A percentile compares a stretch with the other conserved stretches of the same genome.
These are phyloP conservation scores for Mollisia scopiformis DNA, from an alignment of 2,329 filamentous ascomycete species.

Conservation along the genomic window DNA sequence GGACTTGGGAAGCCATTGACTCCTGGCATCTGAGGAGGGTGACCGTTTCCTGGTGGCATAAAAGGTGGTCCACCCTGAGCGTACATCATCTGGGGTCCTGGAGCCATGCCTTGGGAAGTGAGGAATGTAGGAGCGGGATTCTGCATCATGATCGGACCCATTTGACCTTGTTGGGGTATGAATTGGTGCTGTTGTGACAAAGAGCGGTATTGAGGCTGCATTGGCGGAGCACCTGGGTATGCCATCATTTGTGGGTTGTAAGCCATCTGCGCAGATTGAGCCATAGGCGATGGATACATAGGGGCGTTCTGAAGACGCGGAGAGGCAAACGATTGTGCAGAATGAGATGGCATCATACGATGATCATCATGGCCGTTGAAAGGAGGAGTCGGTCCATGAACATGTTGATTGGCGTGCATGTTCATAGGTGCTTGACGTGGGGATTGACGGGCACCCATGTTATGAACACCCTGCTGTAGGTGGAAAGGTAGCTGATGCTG, in stretches of 20 bases:
- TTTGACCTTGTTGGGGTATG: slow-evolving; percentile 70
- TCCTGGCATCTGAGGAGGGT: slow-evolving; percentile 63
- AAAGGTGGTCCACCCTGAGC: slow-evolving; percentile 69
- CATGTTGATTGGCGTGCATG: slow-evolving; percentile 74
- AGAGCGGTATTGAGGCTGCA: slow-evolving; percentile 67
- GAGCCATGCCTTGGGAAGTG: slow-evolving; percentile 72
- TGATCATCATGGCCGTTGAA: slow-evolving; percentile 78
- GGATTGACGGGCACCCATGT: slow-evolving; percentile 51
- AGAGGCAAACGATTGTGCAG: slow-evolving; percentile 82
- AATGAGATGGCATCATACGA: slow-evolving; percentile 86
- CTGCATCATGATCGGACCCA: slow-evolving; percentile 86
- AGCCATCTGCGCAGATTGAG: slow-evolving; percentile 68
- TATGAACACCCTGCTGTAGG: slow-evolving; percentile 73
- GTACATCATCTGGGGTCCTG: slow-evolving; percentile 83
- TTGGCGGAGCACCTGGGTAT: slow-evolving; percentile 70
- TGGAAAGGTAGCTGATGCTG: slow-evolving; percentile 85
- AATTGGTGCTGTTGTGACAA: slow-evolving; percentile 75
- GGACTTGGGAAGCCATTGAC: slow-evolving; percentile 87
- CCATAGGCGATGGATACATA: slow-evolving; percentile 74
- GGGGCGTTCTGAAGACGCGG: slow-evolving; percentile 74
- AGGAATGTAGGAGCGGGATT: slow-evolving; percentile 72
- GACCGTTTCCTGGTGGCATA: slow-evolving; percentile 60
- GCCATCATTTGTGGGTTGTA: slow-evolving; percentile 74
- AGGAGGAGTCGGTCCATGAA: slow-evolving; percentile 63
- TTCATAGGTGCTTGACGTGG: slow-evolving; percentile 73